Percentiles rank a stretch among this genome's conserved stretches.
These are phyloP conservation scores for Pulveroboletus sp. DNA, from an alignment of 768 basidiomycete genomes.

Conservation along the genomic window DNA sequence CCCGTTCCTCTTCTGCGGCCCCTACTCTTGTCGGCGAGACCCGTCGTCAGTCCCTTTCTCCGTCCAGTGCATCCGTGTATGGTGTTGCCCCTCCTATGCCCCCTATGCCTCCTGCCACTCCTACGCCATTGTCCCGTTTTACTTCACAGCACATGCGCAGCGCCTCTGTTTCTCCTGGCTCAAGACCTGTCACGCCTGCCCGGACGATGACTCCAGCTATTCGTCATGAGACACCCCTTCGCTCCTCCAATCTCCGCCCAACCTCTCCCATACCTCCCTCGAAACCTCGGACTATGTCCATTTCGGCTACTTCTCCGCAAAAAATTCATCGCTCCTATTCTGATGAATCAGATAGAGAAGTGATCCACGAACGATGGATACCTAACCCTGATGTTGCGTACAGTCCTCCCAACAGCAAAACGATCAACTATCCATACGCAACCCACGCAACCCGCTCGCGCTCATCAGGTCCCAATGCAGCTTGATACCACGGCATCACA, in stretches of 20 bases:
- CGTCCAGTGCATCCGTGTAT: conserved; percentile 34
- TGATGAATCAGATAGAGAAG: conserved; percentile 55
- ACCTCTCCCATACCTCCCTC: conserved; percentile 32
- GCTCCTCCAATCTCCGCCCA: conserved; percentile 26
- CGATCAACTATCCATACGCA: conserved; percentile 25
- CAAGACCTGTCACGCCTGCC: conserved; percentile 32
- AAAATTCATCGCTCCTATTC: conserved; percentile 59
- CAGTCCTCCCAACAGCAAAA: conserved; percentile 34
- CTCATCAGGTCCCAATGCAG: conserved; percentile 33
- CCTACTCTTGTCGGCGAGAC: conserved; percentile 18
- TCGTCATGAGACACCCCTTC: conserved; percentile 29
- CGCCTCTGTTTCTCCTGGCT: conserved; percentile 40
- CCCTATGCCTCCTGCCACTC: conserved; percentile 41
- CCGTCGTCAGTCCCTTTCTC: conserved; percentile 30
- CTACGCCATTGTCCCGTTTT: conserved; percentile 48
- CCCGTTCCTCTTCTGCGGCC: conserved; percentile 26
- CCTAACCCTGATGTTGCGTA: conserved; percentile 40
- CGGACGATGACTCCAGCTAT: conserved; percentile 25
- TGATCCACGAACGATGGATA: conserved; percentile 63
- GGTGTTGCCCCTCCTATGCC: conserved; percentile 25
- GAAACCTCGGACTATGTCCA: conserved; percentile 48
- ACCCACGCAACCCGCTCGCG: conserved; percentile 24
- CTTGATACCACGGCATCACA: conserved; percentile 23
- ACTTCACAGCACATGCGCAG: conserved; percentile 53
- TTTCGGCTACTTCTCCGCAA: conserved; percentile 44